Conservation (phyloP, 2,329 filamentous ascomycete species). For the Sclerotinia glacialis region DNA sequence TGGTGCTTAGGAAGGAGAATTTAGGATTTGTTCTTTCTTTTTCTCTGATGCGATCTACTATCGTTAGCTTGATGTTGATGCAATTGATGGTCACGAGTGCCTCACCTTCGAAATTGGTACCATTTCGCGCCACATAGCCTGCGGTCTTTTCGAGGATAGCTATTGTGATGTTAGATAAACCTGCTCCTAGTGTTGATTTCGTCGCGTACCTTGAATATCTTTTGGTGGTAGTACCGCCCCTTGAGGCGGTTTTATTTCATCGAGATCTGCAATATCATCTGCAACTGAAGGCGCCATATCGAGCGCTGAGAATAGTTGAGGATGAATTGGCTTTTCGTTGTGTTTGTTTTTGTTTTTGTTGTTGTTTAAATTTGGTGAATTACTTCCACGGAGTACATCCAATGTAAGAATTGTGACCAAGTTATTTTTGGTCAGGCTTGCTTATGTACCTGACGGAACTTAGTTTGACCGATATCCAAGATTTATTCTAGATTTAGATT, state of each 20-base stretch:
- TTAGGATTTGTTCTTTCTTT: constrained; percentile 84
- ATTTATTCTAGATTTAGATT: not conserved
- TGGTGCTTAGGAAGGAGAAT: constrained; percentile 78
- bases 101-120: constrained; percentile 57
- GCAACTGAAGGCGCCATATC: constrained; percentile 39
- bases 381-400: constrained; percentile 4
- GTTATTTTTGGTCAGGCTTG: too few species aligned
- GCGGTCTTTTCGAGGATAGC: constrained; percentile 89
- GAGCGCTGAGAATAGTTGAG: not conserved
- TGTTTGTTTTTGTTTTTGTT: constrained; percentile 15
- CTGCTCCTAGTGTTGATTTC: constrained; percentile 36
- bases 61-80: constrained; percentile 25
- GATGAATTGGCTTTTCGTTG: not conserved
- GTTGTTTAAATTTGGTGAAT: not conserved
- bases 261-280: constrained; percentile 52
- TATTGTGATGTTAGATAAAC: constrained; percentile 37
- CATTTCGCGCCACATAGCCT: constrained; percentile 76
- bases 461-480: constrained; percentile 5
- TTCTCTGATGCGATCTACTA: constrained; percentile 73
- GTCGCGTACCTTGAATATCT: constrained; percentile 64
- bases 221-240: constrained; percentile 81
- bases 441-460: too few species aligned
- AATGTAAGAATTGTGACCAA: constrained; percentile 5
- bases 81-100: constrained; percentile 7
- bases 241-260: constrained; percentile 73